These are phyloP conservation scores for Apiotrichum gracile DNA, from an alignment of 1,284 basidiomycete species.

Conservation along the genomic window DNA sequence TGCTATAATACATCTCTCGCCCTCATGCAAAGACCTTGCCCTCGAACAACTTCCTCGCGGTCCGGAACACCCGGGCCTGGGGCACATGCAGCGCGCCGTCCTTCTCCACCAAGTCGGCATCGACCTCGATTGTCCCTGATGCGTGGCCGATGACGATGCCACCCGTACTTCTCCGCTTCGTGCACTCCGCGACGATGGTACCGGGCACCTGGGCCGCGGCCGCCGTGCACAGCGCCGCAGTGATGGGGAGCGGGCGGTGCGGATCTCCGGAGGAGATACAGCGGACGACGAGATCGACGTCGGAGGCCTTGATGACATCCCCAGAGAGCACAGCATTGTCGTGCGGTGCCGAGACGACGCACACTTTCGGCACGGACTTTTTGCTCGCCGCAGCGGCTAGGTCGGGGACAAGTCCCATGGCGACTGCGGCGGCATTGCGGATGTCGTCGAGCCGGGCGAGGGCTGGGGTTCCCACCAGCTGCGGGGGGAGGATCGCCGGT, in stretches of 20 bases:
- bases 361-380: constrained; percentile 60
- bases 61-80: constrained; percentile 60
- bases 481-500: constrained; percentile 36
- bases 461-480: constrained; percentile 42
- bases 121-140: constrained; percentile 61
- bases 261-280: constrained; percentile 66
- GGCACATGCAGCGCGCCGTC: constrained; percentile 48
- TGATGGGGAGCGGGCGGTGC: constrained; percentile 69
- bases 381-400: constrained; percentile 50
- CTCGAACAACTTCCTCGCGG: constrained; percentile 63
- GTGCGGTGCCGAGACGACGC: constrained; percentile 52
- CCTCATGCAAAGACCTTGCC: constrained; percentile 53
- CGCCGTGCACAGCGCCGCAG: constrained; percentile 63
- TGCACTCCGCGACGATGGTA: constrained; percentile 54
- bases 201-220: constrained; percentile 56
- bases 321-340: constrained; percentile 16
- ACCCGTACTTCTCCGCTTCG: not conserved
- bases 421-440: constrained; percentile 54
- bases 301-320: constrained; percentile 26
- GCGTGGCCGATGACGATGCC: constrained; percentile 58
- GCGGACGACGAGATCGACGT: constrained; percentile 56
- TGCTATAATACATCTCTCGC: too few relatives aligned
- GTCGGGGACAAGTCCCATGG: constrained; percentile 60
- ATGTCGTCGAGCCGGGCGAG: constrained; percentile 29
- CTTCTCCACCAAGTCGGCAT: constrained; percentile 50